Evolutionary conservation across 257 asterid species (phyloP).

Genomic region (Capsicum baccatum): DNA sequence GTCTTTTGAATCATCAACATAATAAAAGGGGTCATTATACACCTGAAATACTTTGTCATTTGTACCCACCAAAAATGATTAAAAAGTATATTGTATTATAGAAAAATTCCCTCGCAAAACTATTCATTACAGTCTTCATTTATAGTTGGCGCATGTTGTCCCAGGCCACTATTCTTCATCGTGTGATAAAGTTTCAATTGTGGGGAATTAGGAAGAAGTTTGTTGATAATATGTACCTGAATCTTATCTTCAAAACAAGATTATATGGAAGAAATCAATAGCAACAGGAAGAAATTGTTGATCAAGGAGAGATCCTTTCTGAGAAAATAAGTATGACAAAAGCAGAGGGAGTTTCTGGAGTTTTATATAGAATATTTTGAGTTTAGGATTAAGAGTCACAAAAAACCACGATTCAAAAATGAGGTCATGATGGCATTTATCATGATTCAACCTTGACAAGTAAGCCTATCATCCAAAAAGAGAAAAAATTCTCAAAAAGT

Average conservation of each 20-base stretch:
- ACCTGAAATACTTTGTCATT: no score
- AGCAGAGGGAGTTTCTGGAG: neutral
- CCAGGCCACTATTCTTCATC: neutral
- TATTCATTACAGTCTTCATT: neutral
- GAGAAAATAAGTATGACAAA: neutral
- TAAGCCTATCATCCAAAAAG: no score
- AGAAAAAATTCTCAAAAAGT: no score
- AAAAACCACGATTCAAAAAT: no score
- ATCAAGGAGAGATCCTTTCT: neutral
- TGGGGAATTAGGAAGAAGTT: neutral
- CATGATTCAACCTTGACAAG: no score
- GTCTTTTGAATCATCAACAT: no score
- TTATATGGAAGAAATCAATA: neutral
- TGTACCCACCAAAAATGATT: neutral
- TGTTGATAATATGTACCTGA: neutral
- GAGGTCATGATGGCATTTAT: no score
- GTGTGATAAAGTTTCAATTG: no score
- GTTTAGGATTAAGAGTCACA: neutral
- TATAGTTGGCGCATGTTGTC: neutral
- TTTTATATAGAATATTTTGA: neutral
- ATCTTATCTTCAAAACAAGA: neutral
- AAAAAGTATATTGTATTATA: neutral
- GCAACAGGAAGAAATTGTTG: neutral
- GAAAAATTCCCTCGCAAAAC: neutral
- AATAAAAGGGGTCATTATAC: no score